A percentile compares a stretch with the other conserved stretches of the same genome.
phyloP scores from a whole-genome alignment of 768 basidiomycete genomes.

The Wakefieldia striispora region DNA sequence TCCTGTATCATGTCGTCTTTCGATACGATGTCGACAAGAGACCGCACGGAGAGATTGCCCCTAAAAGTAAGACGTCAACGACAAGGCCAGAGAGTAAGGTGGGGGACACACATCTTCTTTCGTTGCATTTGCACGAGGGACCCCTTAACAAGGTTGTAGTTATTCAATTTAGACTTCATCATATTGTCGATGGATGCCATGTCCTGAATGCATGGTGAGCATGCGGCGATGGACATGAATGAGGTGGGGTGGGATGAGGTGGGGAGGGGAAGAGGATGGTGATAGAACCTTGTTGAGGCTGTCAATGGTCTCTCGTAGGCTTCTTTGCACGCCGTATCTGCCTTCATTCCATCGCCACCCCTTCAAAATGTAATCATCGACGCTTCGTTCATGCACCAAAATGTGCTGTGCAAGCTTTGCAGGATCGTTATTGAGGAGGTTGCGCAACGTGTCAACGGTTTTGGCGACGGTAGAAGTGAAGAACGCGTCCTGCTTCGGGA shows the following conservation, averaged over 20 bases:
- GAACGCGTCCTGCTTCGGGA: constrained; percentile 87
- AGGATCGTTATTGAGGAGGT: constrained; percentile 85
- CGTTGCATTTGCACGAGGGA: constrained; percentile 89
- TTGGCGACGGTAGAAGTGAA: constrained; percentile 90
- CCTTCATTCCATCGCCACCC: constrained; percentile 94
- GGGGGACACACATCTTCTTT: constrained; percentile 74
- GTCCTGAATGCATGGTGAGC: constrained; percentile 51
- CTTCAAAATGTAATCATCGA: constrained; percentile 76
- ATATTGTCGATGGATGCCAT: constrained; percentile 92
- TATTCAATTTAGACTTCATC: constrained; percentile 87
- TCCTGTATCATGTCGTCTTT: constrained; percentile 80
- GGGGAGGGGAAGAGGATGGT: constrained; percentile 8
- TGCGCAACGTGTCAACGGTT: constrained; percentile 90
- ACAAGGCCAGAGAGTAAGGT: constrained; percentile 3
- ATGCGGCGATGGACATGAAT: constrained; percentile 22
- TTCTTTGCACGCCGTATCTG: constrained; percentile 81
- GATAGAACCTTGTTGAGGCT: constrained; percentile 71
- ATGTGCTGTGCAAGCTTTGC: constrained; percentile 71
- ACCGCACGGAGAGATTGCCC: constrained; percentile 91
- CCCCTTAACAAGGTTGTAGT: constrained; percentile 93
- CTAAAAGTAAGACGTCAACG: constrained; percentile 38
- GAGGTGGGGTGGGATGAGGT: constrained; percentile 11
- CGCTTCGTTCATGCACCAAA: constrained; percentile 72
- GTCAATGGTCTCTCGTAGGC: constrained; percentile 83
- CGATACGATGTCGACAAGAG: constrained; percentile 80